A percentile compares a stretch with the other conserved stretches of the same genome.
Conservation (phyloP, 2,329 filamentous ascomycete genomes). For the Clarireedia paspali region DNA sequence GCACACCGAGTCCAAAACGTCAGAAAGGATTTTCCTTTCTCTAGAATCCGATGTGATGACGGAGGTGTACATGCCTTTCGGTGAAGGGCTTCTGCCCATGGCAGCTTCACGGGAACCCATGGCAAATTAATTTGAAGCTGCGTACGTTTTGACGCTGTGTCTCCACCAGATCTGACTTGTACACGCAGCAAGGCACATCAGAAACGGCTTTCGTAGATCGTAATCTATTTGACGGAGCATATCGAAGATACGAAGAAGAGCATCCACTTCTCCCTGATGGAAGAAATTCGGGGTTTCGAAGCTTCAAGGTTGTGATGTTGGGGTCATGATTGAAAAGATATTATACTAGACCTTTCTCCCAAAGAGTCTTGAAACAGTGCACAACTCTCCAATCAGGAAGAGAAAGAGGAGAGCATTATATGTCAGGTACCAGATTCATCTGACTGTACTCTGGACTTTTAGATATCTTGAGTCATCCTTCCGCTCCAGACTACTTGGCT, state of each 20-base stretch:
- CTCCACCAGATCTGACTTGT: neutral
- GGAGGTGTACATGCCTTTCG: neutral
- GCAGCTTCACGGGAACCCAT: neutral
- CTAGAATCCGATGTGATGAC: neutral
- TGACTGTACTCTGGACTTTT: neutral
- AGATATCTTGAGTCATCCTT: neutral
- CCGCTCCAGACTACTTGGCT: no score
- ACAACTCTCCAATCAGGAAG: neutral
- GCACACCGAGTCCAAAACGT: no score
- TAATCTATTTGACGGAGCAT: neutral
- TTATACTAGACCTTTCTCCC: neutral
- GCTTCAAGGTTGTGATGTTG: neutral
- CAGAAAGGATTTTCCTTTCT: no score
- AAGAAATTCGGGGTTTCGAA: neutral
- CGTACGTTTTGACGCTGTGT: neutral
- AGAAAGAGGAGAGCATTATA: neutral
- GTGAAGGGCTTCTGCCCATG: neutral
- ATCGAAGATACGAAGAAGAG: neutral
- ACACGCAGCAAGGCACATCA: neutral
- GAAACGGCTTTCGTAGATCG: slow-evolving; percentile 7
- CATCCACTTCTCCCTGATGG: neutral
- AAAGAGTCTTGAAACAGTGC: neutral
- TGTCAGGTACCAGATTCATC: slow-evolving; percentile 7
- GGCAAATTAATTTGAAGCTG: neutral
- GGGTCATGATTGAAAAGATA: neutral